Percentiles rank a stretch among this genome's conserved stretches.
Conservation (phyloP, 2,329 filamentous ascomycete species). For the Colletotrichum noveboracense region DNA sequence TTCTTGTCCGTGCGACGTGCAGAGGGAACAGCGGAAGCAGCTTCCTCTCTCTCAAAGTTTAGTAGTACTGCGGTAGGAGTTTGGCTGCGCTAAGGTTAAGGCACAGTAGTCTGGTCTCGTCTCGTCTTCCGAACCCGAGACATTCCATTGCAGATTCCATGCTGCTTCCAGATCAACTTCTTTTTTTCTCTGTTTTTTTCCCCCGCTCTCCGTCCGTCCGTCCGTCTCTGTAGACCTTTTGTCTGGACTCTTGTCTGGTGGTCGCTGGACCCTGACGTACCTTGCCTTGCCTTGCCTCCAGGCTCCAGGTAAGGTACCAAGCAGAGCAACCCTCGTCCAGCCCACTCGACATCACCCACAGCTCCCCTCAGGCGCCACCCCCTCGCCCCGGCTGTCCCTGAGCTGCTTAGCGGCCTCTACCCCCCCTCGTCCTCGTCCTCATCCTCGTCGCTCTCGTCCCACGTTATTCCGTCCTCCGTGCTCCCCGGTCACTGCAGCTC, state of each 20-base stretch:
- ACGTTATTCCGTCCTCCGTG: conserved; percentile 15
- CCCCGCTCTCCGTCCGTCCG: background rate
- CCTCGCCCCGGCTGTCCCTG: background rate
- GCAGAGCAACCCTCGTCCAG: background rate
- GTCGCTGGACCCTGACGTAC: background rate
- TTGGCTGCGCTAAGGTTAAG: conserved; percentile 3
- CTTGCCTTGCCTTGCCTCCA: background rate
- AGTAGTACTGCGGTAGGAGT: background rate
- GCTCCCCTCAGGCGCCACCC: background rate
- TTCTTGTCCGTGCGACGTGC: background rate
- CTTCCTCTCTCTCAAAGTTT: background rate
- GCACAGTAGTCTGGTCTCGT: background rate
- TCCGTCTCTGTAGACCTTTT: background rate
- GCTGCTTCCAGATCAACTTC: conserved; percentile 15
- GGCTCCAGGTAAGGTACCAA: background rate
- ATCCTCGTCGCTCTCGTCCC: background rate
- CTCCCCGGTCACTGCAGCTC: conserved; percentile 9
- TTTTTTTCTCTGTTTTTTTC: background rate
- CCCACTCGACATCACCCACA: background rate
- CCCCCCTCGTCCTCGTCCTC: background rate
- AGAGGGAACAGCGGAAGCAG: background rate
- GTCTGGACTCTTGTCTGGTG: background rate
- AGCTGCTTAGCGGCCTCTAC: background rate
- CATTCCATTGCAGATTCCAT: conserved; percentile 10
- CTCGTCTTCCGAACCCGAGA: conserved; percentile 11